These are phyloP conservation scores for Mollisia scopiformis DNA, from an alignment of 2,329 filamentous ascomycete species.

Conservation along the genomic window DNA sequence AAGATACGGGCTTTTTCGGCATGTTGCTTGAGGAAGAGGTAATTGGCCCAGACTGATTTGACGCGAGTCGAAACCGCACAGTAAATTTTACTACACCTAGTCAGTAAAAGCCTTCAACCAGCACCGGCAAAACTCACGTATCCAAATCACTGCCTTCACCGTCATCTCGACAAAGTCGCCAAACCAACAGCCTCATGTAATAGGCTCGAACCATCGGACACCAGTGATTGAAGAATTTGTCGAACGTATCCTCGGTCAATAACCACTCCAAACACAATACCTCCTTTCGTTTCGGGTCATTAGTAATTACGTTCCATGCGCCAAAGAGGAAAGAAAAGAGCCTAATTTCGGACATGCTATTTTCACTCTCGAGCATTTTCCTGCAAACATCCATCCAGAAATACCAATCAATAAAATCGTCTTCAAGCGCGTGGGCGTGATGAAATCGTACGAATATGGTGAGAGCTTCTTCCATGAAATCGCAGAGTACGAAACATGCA, in stretches of 20 bases:
- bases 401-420: slow-evolving; percentile 59
- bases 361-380: slow-evolving; percentile 70
- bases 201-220: slow-evolving; percentile 79
- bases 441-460: slow-evolving; percentile 64
- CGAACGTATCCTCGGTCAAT: slow-evolving; percentile 63
- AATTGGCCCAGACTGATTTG: slow-evolving; percentile 64
- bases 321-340: slow-evolving; percentile 70
- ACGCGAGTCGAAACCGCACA: slow-evolving; percentile 58
- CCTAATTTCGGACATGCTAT: slow-evolving; percentile 72
- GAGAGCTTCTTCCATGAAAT: slow-evolving; percentile 72
- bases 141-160: slow-evolving; percentile 55
- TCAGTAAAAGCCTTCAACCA: slow-evolving; percentile 24
- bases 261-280: slow-evolving; percentile 66
- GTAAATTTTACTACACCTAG: slow-evolving; percentile 56
- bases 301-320: slow-evolving; percentile 62
- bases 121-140: slow-evolving; percentile 49
- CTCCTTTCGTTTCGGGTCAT: slow-evolving; percentile 58
- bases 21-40: slow-evolving; percentile 59
- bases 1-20: slow-evolving; percentile 52
- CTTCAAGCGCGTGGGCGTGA: slow-evolving; percentile 41
- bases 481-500: slow-evolving; percentile 73
- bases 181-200: slow-evolving; percentile 73
- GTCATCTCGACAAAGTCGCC: slow-evolving; percentile 68
- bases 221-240: slow-evolving; percentile 73
- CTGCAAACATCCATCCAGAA: slow-evolving; percentile 72